A percentile compares a stretch with the other conserved stretches of the same genome.
Conservation (phyloP, 225 moss, liverwort and hornwort species). For the Neckera pumila region DNA sequence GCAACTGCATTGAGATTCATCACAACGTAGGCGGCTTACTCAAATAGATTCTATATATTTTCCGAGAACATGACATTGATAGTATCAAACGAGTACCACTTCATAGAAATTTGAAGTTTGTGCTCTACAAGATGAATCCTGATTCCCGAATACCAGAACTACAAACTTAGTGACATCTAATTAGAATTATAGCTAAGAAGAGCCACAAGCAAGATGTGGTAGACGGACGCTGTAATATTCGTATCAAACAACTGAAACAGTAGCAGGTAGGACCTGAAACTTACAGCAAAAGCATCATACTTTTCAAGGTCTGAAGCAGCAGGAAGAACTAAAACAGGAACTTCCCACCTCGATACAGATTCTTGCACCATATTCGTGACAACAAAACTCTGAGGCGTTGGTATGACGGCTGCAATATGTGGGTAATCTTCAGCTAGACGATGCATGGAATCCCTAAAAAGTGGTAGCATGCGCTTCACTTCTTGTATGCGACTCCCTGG, state of each 20-base stretch:
- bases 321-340: constrained; percentile 61
- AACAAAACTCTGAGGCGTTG: constrained; percentile 46
- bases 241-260: background rate
- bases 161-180: background rate
- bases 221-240: background rate
- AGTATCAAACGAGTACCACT: background rate
- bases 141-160: background rate
- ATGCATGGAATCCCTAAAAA: constrained; percentile 56
- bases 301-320: constrained; percentile 73
- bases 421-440: constrained; percentile 43
- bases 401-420: constrained; percentile 54
- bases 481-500: constrained; percentile 96
- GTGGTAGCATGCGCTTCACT: constrained; percentile 90
- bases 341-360: constrained; percentile 56
- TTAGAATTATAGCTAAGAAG: background rate
- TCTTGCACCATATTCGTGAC: constrained; percentile 46
- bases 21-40: background rate
- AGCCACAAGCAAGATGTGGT: background rate
- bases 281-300: constrained; percentile 87
- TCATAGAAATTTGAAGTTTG: background rate
- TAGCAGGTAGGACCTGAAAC: background rate
- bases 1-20: background rate
- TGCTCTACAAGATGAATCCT: background rate
- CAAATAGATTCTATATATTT: background rate
- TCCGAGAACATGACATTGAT: background rate